These are phyloP conservation scores for Pythium myriotylum DNA, from an alignment of 352 stramenopile species.

Conservation along the genomic window DNA sequence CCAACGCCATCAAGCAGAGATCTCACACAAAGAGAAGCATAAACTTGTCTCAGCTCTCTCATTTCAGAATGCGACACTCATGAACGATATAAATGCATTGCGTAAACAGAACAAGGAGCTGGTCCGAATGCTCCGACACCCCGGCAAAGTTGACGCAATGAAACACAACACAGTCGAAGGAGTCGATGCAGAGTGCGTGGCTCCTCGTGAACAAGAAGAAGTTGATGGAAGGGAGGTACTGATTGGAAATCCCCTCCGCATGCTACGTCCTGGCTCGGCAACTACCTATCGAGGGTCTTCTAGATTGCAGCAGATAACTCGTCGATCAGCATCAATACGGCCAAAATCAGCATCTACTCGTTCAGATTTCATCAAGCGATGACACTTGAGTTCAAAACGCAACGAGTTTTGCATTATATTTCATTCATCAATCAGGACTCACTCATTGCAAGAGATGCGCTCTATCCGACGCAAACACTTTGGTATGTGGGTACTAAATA, in stretches of 20 bases:
- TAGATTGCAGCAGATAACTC: constrained; percentile 5
- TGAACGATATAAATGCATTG: constrained; percentile 64
- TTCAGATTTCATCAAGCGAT: background rate
- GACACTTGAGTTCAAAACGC: no score
- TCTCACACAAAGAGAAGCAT: constrained; percentile 61
- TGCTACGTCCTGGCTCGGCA: constrained; percentile 5
- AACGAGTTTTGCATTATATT: background rate
- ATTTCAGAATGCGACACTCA: constrained; percentile 67
- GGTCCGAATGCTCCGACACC: constrained; percentile 38
- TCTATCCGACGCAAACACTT: constrained; percentile 83
- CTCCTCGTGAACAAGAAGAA: background rate
- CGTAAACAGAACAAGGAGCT: constrained; percentile 71
- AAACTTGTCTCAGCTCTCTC: constrained; percentile 73
- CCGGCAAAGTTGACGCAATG: background rate
- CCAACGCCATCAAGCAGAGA: constrained; percentile 64
- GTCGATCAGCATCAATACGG: constrained; percentile 21
- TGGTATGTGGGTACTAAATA: constrained; percentile 97
- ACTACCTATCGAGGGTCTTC: background rate
- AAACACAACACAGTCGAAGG: no score
- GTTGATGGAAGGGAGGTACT: background rate
- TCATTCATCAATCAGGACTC: no score
- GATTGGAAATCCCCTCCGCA: no score
- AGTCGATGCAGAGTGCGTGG: background rate
- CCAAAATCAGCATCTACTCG: constrained; percentile 32
- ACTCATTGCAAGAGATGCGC: no score